phyloP scores from a whole-genome alignment of 169 alveolate genomes.

The Plasmodium vivax region DNA sequence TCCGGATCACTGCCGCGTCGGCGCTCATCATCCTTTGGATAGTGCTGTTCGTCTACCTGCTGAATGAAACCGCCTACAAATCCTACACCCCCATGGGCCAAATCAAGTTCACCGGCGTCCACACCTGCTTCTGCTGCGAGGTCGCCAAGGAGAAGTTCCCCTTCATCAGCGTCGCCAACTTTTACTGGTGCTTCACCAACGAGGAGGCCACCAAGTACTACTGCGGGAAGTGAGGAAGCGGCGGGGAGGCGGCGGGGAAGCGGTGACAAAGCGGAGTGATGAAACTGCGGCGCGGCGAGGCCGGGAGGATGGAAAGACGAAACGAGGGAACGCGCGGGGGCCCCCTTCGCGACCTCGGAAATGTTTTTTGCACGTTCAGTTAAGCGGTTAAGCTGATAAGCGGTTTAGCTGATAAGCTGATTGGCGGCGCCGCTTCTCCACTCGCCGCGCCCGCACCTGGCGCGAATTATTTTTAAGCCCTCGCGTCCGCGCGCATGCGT shows the following conservation, averaged over 20 bases:
- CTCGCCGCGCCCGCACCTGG: background rate
- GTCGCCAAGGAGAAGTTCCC: conserved; percentile 29
- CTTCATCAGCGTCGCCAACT: background rate
- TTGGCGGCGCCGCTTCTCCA: background rate
- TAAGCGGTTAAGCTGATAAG: background rate
- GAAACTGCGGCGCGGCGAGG: background rate
- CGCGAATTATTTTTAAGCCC: background rate
- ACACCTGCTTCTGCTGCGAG: conserved; percentile 80
- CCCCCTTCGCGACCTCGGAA: background rate
- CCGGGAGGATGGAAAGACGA: background rate
- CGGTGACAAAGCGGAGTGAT: background rate
- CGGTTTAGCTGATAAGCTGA: background rate
- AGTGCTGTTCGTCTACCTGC: conserved; percentile 58
- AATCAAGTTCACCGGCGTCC: conserved; percentile 78
- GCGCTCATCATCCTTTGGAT: conserved; percentile 66
- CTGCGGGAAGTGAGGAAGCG: background rate
- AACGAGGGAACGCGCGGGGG: background rate
- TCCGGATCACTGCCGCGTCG: conserved; percentile 69
- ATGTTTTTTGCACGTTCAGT: background rate
- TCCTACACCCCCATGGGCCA: conserved; percentile 81
- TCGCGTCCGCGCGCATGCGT: background rate
- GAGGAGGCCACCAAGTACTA: conserved; percentile 36
- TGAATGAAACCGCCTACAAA: conserved; percentile 72
- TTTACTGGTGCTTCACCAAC: conserved; percentile 47
- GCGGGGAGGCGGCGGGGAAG: background rate